These are phyloP conservation scores for Protomyces macrosporus DNA, from an alignment of 1,139 yeast species.

Conservation along the genomic window DNA sequence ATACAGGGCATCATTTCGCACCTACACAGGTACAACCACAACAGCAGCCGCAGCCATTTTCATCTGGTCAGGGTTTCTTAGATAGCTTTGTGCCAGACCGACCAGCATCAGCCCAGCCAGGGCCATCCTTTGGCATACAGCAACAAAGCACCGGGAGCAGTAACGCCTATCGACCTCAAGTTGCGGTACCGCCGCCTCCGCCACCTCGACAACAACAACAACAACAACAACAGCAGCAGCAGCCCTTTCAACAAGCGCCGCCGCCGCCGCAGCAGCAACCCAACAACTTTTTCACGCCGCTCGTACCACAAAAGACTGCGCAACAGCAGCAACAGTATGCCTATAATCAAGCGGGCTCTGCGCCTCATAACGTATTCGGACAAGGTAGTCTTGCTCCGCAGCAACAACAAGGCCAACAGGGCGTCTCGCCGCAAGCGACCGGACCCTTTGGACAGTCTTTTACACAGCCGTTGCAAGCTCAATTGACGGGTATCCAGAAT, in stretches of 20 bases:
- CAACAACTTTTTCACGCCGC: neutral
- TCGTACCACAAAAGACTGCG: neutral
- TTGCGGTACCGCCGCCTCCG: slow-evolving; percentile 26
- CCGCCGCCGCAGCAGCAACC: slow-evolving; percentile 29
- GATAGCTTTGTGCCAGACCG: slow-evolving; percentile 31
- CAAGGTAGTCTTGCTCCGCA: neutral
- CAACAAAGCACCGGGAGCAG: neutral
- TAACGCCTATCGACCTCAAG: slow-evolving; percentile 17
- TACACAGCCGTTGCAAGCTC: slow-evolving; percentile 11
- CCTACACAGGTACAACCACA: slow-evolving; percentile 29
- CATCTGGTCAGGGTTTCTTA: slow-evolving; percentile 27
- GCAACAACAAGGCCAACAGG: neutral
- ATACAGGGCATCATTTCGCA: neutral
- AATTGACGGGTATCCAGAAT: slow-evolving; percentile 9
- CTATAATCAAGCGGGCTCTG: neutral
- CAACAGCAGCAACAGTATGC: slow-evolving; percentile 4
- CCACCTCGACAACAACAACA: slow-evolving; percentile 26
- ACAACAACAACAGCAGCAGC: slow-evolving; percentile 33
- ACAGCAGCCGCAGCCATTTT: slow-evolving; percentile 31
- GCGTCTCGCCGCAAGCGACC: neutral
- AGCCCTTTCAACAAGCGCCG: slow-evolving; percentile 32
- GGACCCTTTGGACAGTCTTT: slow-evolving; percentile 15
- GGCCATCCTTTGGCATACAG: neutral
- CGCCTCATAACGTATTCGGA: neutral
- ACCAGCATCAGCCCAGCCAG: slow-evolving; percentile 18